Base-by-base conservation (phyloP, 164 flowering plant species). In the grape (Vitis vinifera) region DNA sequence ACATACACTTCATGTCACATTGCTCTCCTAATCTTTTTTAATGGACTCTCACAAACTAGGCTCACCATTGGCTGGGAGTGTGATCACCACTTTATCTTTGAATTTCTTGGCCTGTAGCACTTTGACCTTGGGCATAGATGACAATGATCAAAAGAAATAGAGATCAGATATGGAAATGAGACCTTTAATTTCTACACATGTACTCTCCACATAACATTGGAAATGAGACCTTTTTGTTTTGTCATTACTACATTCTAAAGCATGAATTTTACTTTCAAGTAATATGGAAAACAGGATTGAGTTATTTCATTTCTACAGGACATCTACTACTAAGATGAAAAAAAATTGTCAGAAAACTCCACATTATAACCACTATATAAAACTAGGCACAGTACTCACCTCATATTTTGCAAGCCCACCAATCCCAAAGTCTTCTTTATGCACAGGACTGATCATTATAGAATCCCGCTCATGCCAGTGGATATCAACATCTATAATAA, bases 1-100 rank as follows among this genome's bases (percentile, higher is more conserved):
- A 66, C 29, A 55, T 31, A 48, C 7, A 2, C 73, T 12, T 7
- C 8, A 17, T 51, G 23, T 16, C 19, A 52, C 11, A 62, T 60
- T 47, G 51, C 48, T 47, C 51, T 16, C 27, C 48, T 13, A 6
- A 0, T 53, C 3, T 14, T 31, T 31, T 37, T 37, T 3, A 37
- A 37, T 37, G 7, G 4, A 37, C 7, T 37, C 44, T 37, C 44
- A 55, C 0, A 67, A 66, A 60, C 7, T 57, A 62, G 56, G 70
- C 80, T 72, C 73, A 91, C 96, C 97, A 47, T 78, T 91, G 64
- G 91, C 86, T 51, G 97, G 93, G 48, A 91, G 95, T 12, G 77
- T 76, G 76, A 93, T 71, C 68, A 76, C 65, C 52, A 93, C 74
- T 74, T 77, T 86, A 70, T 91, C 97, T 64, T 65, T 75, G 73